Percentiles rank a stretch among this genome's conserved stretches.
These are phyloP conservation scores for Ophiostoma perfectum DNA, from an alignment of 2,329 filamentous ascomycete genomes.

Conservation along the genomic window DNA sequence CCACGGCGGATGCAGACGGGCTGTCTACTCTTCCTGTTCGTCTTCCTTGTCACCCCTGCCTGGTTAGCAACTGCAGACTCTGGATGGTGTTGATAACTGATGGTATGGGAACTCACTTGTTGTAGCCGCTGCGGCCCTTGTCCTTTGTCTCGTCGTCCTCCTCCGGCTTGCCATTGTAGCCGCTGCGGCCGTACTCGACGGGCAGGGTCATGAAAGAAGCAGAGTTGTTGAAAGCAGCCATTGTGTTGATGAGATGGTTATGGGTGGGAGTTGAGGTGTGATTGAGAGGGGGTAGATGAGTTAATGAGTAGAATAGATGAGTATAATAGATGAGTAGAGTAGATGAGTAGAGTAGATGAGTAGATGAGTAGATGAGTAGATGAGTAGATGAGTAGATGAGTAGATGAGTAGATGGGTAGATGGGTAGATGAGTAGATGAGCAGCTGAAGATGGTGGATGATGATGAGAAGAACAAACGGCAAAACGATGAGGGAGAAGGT, in stretches of 20 bases:
- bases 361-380: not conserved
- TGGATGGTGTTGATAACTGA: no score
- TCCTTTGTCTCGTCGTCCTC: slow-evolving; percentile 34
- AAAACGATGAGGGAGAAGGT: not conserved
- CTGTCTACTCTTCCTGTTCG: slow-evolving; percentile 33
- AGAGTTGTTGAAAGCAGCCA: slow-evolving; percentile 37
- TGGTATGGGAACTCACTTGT: slow-evolving; percentile 33
- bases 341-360: not conserved
- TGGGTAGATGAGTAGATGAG: no score
- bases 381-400: not conserved
- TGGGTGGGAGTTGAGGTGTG: not conserved
- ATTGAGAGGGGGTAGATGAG: not conserved
- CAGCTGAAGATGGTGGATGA: not conserved
- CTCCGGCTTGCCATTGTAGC: slow-evolving; percentile 39
- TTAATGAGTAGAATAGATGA: not conserved
- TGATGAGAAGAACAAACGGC: not conserved
- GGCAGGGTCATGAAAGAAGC: slow-evolving; percentile 27
- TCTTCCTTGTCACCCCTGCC: slow-evolving; percentile 31
- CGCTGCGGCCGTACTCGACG: slow-evolving; percentile 39
- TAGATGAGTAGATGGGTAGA: not conserved
- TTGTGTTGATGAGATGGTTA: slow-evolving; percentile 17
- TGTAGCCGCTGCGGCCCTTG: slow-evolving; percentile 46
- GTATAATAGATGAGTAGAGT: not conserved
- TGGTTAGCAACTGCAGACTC: not conserved
- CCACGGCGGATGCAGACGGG: slow-evolving; percentile 12